These are phyloP conservation scores for Phoma sp. DNA, from an alignment of 2,329 filamentous ascomycete species.

Conservation along the genomic window DNA sequence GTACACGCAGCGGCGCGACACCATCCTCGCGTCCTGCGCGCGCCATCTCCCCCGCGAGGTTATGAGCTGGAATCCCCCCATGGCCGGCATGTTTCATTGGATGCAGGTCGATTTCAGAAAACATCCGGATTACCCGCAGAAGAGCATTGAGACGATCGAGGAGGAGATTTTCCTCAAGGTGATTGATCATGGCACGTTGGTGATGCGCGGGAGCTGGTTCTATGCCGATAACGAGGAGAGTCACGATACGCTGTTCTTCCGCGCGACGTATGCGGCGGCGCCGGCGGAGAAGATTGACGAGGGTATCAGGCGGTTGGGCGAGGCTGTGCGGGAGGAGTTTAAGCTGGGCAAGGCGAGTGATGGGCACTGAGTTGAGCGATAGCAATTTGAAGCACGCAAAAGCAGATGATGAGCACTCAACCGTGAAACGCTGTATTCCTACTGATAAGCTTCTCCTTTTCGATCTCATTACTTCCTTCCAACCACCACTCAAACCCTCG, in stretches of 20 bases:
- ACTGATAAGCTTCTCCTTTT: neutral
- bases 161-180: slow-evolving; percentile 82
- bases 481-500: slow-evolving; percentile 2
- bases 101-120: slow-evolving; percentile 69
- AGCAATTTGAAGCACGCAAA: neutral
- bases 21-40: slow-evolving; percentile 80
- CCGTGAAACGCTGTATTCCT: neutral
- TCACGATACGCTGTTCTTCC: slow-evolving; percentile 77
- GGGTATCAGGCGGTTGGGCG: slow-evolving; percentile 69
- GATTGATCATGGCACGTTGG: slow-evolving; percentile 77
- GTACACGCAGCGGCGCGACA: slow-evolving; percentile 81
- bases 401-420: neutral
- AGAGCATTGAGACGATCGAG: slow-evolving; percentile 70
- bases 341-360: slow-evolving; percentile 44
- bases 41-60: slow-evolving; percentile 75
- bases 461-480: neutral
- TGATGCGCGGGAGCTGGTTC: slow-evolving; percentile 92
- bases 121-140: slow-evolving; percentile 65
- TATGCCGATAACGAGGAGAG: slow-evolving; percentile 70
- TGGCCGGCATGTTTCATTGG: slow-evolving; percentile 96
- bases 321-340: slow-evolving; percentile 71
- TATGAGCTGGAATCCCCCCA: slow-evolving; percentile 79
- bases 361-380: neutral
- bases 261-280: slow-evolving; percentile 87
- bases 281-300: slow-evolving; percentile 59